These are phyloP conservation scores for Scheffersomyces quercinus DNA, from an alignment of 1,139 yeast genomes.

Conservation along the genomic window DNA sequence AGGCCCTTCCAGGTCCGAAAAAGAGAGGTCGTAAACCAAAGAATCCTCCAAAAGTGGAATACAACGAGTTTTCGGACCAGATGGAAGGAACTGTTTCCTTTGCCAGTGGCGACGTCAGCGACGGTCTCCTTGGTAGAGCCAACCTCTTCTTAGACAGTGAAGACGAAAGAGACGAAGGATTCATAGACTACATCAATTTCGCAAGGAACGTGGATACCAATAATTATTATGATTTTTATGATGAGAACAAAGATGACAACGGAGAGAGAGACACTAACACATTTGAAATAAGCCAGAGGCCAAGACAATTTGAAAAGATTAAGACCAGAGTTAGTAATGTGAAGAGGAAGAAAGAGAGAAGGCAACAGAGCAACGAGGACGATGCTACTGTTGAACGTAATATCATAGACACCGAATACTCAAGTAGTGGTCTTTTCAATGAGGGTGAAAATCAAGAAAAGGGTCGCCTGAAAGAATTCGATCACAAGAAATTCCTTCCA, in stretches of 20 bases:
- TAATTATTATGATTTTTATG: slow-evolving; percentile 4
- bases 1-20: not conserved
- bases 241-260: not conserved
- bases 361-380: not conserved
- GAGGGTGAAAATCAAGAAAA: not conserved
- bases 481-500: slow-evolving; percentile 1
- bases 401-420: not conserved
- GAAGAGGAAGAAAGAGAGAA: slow-evolving; percentile 2
- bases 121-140: not conserved
- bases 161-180: slow-evolving; percentile 7
- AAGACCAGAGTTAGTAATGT: slow-evolving; percentile 4
- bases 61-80: not conserved
- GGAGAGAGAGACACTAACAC: slow-evolving; percentile 1
- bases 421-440: not conserved
- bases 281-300: slow-evolving; percentile 3
- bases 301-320: slow-evolving; percentile 3
- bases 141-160: not conserved
- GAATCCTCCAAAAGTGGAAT: not conserved
- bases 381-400: not conserved
- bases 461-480: not conserved
- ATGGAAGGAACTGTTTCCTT: no score
- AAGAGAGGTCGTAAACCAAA: not conserved
- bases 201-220: slow-evolving; percentile 4
- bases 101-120: not conserved
- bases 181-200: slow-evolving; percentile 11